Evolutionary conservation across 2,329 filamentous ascomycete genomes (phyloP), one percentile per base, ranked within the genome.

Genomic region (Ramularia collo-cygni): DNA sequence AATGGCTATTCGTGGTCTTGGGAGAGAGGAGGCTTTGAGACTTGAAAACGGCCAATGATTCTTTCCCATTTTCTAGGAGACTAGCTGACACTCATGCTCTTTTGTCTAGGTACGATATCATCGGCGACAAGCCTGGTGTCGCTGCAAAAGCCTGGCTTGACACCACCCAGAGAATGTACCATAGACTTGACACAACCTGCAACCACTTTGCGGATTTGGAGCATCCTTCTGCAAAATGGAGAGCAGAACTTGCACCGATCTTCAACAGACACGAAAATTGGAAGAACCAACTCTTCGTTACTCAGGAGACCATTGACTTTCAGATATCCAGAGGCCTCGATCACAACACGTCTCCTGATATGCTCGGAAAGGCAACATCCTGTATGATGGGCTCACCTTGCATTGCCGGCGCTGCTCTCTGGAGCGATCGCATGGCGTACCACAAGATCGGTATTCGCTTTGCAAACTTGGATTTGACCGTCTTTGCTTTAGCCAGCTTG

Each of bases 361-460:
- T 33, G 30, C 30, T 33, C n/a, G 30, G 30, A 17, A 33, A 18
- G 30, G 16, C 30, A 18, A 33, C 30, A 18, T 33, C 30, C n/a
- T 16, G 5, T 16, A 18, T 33, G 12, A 16, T 33, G 13, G 30
- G 30, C n/a, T 33, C 30, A 6, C 30, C 30, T n/a, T 33, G 30
- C 15, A 16, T 33, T 12, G 30, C 30, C 12, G 30, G 30, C 15
- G 30, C n/a, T 17, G 13, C 30, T 16, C 15, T 33, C 6, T 33
- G 13, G 13, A 18, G 30, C 30, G 16, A 33, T 18, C 30, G 13
- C 13, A 33, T 33, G 30, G 30, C 15, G 6, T 33, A 33, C 30
- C 30, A 33, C 30, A 33, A 33, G 15, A 18, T 33, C n/a, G 30
- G 30, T 4, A 33, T 33, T 16, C 30, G 30, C 30, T 33, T 33